Conservation (phyloP, 352 stramenopile species). For the Pythium chondricola region DNA sequence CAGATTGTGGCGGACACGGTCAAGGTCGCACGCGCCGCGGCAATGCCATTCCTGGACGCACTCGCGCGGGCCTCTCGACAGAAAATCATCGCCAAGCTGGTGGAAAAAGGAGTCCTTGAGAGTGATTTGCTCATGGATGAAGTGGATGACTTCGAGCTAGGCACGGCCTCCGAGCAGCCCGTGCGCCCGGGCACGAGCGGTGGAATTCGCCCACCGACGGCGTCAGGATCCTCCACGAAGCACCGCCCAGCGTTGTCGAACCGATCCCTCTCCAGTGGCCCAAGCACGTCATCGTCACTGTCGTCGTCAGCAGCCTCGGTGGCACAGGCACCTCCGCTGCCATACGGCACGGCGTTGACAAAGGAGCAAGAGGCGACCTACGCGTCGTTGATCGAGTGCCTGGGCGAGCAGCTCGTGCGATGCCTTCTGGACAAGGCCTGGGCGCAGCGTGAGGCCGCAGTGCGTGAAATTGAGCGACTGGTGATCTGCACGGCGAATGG, state of each 20-base stretch:
- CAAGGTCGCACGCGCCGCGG: constrained; percentile 42
- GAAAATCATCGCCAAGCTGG: constrained; percentile 78
- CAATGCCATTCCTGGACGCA: constrained; percentile 68
- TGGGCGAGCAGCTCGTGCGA: constrained; percentile 67
- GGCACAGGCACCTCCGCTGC: constrained; percentile 36
- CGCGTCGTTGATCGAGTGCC: constrained; percentile 38
- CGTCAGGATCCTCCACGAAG: constrained; percentile 72
- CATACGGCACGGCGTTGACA: constrained; percentile 67
- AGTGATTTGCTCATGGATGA: constrained; percentile 81
- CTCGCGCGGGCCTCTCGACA: constrained; percentile 55
- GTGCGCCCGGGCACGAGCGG: constrained; percentile 48
- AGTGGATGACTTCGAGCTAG: constrained; percentile 73
- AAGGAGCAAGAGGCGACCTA: constrained; percentile 50
- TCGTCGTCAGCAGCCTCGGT: constrained; percentile 14
- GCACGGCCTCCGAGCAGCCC: constrained; percentile 12
- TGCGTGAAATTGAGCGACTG: constrained; percentile 68
- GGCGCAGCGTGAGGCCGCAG: constrained; percentile 63
- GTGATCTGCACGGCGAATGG: constrained; percentile 49
- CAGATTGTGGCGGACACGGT: constrained; percentile 69
- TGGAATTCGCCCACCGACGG: constrained; percentile 50
- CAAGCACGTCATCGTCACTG: background rate
- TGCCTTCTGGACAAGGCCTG: constrained; percentile 78
- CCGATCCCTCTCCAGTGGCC: constrained; percentile 34
- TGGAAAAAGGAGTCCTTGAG: constrained; percentile 65
- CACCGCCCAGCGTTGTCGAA: constrained; percentile 60